Evolutionary conservation across 768 basidiomycete genomes (phyloP).

Genomic region (Clitopilus passeckerianus): DNA sequence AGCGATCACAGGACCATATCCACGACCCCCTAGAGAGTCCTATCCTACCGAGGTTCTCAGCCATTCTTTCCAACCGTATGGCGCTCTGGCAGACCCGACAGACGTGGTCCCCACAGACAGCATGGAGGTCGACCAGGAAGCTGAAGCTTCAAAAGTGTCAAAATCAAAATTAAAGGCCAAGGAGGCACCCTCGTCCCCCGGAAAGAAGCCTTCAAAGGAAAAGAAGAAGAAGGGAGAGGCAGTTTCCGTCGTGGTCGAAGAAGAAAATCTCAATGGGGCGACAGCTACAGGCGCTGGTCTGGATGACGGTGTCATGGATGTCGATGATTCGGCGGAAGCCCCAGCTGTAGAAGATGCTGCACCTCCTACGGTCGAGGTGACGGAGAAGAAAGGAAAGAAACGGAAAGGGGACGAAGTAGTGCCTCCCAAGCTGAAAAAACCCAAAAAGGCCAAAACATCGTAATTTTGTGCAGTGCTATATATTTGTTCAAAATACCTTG

Average conservation of each 20-base stretch:
- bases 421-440: slow-evolving; percentile 32
- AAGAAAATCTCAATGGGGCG: not conserved
- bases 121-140: not conserved
- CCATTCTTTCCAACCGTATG: slow-evolving; percentile 61
- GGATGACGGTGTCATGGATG: slow-evolving; percentile 14
- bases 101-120: slow-evolving; percentile 18
- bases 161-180: not conserved
- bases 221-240: slow-evolving; percentile 3
- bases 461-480: not conserved
- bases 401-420: slow-evolving; percentile 31
- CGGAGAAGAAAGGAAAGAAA: slow-evolving; percentile 42
- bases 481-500: not conserved
- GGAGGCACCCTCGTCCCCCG: not conserved
- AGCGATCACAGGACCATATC: slow-evolving; percentile 17
- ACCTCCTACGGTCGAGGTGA: slow-evolving; percentile 12
- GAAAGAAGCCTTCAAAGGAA: not conserved
- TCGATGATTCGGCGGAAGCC: slow-evolving; percentile 3
- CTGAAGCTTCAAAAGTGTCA: slow-evolving; percentile 13
- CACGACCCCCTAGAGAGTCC: slow-evolving; percentile 51
- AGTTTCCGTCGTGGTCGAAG: slow-evolving; percentile 7
- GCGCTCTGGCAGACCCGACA: slow-evolving; percentile 30
- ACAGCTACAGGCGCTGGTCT: not conserved
- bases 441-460: slow-evolving; percentile 41
- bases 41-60: slow-evolving; percentile 60
- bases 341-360: not conserved